Evolutionary conservation across 2,329 filamentous ascomycete species (phyloP).

Genomic region (Ophiosphaerella narmari): DNA sequence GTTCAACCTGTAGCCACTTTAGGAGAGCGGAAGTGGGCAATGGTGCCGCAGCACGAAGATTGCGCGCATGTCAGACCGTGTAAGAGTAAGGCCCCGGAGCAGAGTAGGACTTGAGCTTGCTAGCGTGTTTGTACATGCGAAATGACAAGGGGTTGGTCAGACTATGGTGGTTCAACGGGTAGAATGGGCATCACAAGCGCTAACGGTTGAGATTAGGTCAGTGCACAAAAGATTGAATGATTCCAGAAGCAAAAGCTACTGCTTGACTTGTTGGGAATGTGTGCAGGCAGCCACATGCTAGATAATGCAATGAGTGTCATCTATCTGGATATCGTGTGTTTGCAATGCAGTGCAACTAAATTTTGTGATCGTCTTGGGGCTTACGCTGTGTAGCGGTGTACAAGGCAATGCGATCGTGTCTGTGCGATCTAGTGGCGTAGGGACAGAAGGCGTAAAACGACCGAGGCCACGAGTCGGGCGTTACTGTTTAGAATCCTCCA

Average conservation of each 20-base stretch:
- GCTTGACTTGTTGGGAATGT: constrained; percentile 10
- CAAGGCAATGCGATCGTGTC: constrained; percentile 13
- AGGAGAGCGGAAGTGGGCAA: background rate
- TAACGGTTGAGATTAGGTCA: background rate
- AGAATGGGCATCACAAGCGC: background rate
- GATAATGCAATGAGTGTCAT: constrained; percentile 11
- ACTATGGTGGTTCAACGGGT: background rate
- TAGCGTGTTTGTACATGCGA: background rate
- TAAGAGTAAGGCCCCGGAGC: background rate
- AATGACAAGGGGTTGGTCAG: no score
- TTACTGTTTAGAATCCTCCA: constrained; percentile 6
- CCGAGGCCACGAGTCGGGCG: constrained; percentile 13
- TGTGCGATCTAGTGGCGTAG: constrained; percentile 14
- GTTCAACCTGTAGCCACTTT: background rate
- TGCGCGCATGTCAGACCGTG: background rate
- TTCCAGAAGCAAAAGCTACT: constrained; percentile 12
- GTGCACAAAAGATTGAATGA: background rate
- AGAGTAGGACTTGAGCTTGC: background rate
- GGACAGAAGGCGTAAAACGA: constrained; percentile 7
- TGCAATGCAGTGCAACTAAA: constrained; percentile 12
- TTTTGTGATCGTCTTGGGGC: constrained; percentile 13
- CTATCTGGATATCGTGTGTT: constrained; percentile 3
- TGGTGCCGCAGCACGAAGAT: background rate
- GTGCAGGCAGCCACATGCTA: constrained; percentile 11
- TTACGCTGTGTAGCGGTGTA: constrained; percentile 13